Conservation (phyloP, 306 rosid genomes). For the Canavalia ensiformis region DNA sequence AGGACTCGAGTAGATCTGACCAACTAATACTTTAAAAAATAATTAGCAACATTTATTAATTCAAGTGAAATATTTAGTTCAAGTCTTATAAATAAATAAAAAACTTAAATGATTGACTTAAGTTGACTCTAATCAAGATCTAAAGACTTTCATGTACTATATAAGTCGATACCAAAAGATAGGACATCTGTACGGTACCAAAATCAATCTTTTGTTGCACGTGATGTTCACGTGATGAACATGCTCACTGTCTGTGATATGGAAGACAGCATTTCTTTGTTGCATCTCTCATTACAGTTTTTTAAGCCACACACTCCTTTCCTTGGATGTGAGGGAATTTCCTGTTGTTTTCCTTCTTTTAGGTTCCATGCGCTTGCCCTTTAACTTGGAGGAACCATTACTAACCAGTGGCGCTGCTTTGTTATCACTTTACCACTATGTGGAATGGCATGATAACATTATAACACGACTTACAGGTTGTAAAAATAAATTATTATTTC, state of each 20-base stretch:
- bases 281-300: conserved; percentile 3
- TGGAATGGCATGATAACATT: conserved; percentile 18
- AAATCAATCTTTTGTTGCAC: conserved; percentile 51
- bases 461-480: conserved; percentile 15
- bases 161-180: background rate
- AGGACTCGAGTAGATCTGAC: background rate
- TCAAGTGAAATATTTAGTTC: too few relatives aligned
- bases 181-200: conserved; percentile 37
- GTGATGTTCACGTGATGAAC: conserved; percentile 56
- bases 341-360: conserved; percentile 50
- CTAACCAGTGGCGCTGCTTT: conserved; percentile 33
- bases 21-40: background rate
- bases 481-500: background rate
- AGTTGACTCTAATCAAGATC: too few relatives aligned
- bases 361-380: conserved; percentile 33
- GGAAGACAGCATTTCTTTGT: conserved; percentile 53
- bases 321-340: conserved; percentile 54
- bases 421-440: conserved; percentile 44
- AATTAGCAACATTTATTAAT: too few relatives aligned
- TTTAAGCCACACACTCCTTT: conserved; percentile 53
- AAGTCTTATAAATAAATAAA: too few relatives aligned
- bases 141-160: too few relatives aligned
- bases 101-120: too few relatives aligned
- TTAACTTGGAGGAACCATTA: conserved; percentile 35
- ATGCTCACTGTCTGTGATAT: conserved; percentile 54